A percentile compares a stretch with the other conserved stretches of the same genome.
phyloP scores from a whole-genome alignment of 2,329 filamentous ascomycete genomes.

The Phyllosticta citriasiana region DNA sequence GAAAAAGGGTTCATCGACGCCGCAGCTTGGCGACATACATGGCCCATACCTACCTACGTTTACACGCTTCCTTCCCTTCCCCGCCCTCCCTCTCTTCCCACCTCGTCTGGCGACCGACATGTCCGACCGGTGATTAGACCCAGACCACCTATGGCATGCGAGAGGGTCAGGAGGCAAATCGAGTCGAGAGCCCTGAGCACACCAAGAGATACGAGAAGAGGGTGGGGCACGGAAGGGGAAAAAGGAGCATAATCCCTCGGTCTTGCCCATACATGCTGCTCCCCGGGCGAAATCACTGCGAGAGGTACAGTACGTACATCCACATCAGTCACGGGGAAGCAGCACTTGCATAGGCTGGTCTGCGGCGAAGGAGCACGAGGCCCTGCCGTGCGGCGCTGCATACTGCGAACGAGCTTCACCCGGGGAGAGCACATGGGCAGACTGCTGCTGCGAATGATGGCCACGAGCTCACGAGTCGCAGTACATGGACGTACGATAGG shows the following conservation, averaged over 20 bases:
- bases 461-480: neutral
- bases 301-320: neutral
- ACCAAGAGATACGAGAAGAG: neutral
- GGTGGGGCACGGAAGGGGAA: no score
- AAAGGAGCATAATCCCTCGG: no score
- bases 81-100: neutral
- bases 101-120: neutral
- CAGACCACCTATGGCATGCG: neutral
- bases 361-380: neutral
- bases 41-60: no score
- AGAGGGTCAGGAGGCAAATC: neutral
- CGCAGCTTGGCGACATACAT: neutral
- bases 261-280: no score
- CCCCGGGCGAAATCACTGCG: neutral
- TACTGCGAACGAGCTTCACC: neutral
- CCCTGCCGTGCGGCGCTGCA: neutral
- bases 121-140: neutral
- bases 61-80: no score
- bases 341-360: neutral
- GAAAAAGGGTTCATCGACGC: neutral
- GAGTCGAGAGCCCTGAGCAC: neutral
- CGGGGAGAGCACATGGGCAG: neutral
- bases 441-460: neutral
- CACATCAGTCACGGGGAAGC: neutral
- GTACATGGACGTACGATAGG: neutral